These are phyloP conservation scores for Annona squamosa DNA, from an alignment of 164 flowering plant genomes.

Conservation along the genomic window DNA sequence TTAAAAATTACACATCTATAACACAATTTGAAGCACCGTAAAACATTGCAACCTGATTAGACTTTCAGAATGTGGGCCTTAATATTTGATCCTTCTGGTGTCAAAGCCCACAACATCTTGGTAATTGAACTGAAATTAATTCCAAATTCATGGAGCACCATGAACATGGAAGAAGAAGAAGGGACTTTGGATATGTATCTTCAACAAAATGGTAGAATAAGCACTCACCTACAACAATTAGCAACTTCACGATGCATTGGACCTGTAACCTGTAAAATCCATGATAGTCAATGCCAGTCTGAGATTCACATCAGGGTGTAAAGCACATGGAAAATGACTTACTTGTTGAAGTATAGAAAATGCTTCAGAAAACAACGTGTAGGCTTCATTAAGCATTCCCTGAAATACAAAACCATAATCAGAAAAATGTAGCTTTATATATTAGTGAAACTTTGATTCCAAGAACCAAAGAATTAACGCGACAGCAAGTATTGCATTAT, in stretches of 20 bases:
- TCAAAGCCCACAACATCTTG: not conserved
- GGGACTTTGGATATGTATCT: not conserved
- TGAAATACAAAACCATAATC: slow-evolving; percentile 24
- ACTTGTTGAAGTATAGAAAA: slow-evolving; percentile 96
- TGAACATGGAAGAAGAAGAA: not conserved
- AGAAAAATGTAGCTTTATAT: not conserved
- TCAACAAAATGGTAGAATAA: not conserved
- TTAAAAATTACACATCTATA: too few species aligned
- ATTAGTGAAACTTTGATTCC: not conserved
- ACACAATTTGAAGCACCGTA: too few species aligned
- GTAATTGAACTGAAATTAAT: not conserved
- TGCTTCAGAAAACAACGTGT: slow-evolving; percentile 84
- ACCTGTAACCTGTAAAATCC: slow-evolving; percentile 75
- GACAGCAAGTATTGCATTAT: too few species aligned
- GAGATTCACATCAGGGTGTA: not conserved
- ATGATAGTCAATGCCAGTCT: not conserved
- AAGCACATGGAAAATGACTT: slow-evolving; percentile 2
- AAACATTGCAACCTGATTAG: too few species aligned
- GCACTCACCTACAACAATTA: slow-evolving; percentile 79
- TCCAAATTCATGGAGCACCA: not conserved
- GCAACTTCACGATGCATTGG: slow-evolving; percentile 99
- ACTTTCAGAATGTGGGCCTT: not conserved
- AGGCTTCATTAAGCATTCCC: slow-evolving; percentile 98
- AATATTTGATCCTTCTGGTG: not conserved
- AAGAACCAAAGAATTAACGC: not conserved